Conservation (phyloP, 257 asterid species). For the Solanum pimpinellifolium region DNA sequence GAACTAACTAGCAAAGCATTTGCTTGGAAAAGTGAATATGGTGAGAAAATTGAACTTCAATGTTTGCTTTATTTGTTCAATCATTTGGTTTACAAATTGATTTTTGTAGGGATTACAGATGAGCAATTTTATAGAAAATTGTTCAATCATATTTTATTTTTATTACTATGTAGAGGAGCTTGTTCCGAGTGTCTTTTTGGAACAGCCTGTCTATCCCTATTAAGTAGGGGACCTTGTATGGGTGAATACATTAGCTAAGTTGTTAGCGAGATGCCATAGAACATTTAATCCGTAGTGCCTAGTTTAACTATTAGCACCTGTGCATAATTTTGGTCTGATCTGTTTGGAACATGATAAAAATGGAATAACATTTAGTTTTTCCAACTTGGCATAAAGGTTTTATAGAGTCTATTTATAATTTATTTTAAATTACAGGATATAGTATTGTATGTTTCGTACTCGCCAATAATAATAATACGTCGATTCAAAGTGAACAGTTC, state of each 20-base stretch:
- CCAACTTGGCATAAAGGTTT: too few species aligned
- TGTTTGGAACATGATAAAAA: background rate
- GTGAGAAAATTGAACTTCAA: background rate
- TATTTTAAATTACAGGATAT: too few species aligned
- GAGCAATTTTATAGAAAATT: background rate
- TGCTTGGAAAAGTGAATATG: background rate
- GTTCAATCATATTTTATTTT: background rate
- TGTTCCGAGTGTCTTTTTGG: rapidly evolving
- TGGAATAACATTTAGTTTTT: too few species aligned
- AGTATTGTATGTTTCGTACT: too few species aligned
- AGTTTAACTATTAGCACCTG: too few species aligned
- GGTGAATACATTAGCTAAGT: too few species aligned
- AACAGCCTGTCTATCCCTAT: background rate
- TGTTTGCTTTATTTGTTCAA: background rate
- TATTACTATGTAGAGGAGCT: background rate
- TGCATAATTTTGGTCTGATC: too few species aligned
- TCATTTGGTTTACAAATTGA: background rate
- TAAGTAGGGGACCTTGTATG: background rate
- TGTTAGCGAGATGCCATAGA: background rate
- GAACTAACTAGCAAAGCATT: background rate
- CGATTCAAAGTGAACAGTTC: too few species aligned
- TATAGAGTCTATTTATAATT: too few species aligned
- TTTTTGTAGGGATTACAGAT: background rate
- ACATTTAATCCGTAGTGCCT: background rate
- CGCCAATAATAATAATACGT: too few species aligned